Conservation (phyloP, 108 stramenopile species). For the Cylindrotheca closterium region DNA sequence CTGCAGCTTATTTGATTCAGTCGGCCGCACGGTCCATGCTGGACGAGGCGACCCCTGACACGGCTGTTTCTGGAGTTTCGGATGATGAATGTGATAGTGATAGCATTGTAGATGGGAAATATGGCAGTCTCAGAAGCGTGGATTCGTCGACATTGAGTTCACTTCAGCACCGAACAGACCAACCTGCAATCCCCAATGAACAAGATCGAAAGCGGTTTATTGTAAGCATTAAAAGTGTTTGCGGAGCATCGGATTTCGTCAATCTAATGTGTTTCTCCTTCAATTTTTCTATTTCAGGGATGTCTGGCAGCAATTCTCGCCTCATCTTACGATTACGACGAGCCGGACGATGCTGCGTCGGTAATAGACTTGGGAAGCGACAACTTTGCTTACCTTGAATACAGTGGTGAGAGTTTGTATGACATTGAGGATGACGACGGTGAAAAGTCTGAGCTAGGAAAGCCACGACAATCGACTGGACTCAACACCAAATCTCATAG, state of each 20-base stretch:
- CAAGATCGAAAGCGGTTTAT: constrained; percentile 60
- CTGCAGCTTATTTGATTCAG: constrained; percentile 40
- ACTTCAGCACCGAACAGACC: constrained; percentile 19
- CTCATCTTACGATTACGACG: constrained; percentile 63
- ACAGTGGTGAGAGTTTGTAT: constrained; percentile 5
- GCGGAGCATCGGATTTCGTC: background rate
- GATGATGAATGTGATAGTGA: constrained; percentile 17
- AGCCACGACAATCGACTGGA: background rate
- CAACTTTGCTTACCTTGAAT: constrained; percentile 32
- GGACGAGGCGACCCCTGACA: constrained; percentile 39
- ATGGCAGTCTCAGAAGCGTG: background rate
- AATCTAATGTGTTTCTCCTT: constrained; percentile 2
- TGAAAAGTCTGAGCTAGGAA: constrained; percentile 7
- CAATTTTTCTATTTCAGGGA: constrained; percentile 31
- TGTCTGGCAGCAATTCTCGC: constrained; percentile 80
- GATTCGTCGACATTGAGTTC: constrained; percentile 15
- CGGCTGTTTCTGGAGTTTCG: constrained; percentile 15
- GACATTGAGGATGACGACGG: constrained; percentile 24
- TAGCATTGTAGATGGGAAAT: background rate
- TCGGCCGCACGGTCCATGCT: constrained; percentile 54
- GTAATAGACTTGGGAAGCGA: background rate
- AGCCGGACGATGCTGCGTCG: constrained; percentile 9
- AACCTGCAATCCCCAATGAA: constrained; percentile 51
- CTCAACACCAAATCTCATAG: constrained; percentile 7
- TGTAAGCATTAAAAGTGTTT: constrained; percentile 14